These are phyloP conservation scores for Takakia lepidozioides DNA, from an alignment of 225 moss, liverwort and hornwort genomes.

Conservation along the genomic window DNA sequence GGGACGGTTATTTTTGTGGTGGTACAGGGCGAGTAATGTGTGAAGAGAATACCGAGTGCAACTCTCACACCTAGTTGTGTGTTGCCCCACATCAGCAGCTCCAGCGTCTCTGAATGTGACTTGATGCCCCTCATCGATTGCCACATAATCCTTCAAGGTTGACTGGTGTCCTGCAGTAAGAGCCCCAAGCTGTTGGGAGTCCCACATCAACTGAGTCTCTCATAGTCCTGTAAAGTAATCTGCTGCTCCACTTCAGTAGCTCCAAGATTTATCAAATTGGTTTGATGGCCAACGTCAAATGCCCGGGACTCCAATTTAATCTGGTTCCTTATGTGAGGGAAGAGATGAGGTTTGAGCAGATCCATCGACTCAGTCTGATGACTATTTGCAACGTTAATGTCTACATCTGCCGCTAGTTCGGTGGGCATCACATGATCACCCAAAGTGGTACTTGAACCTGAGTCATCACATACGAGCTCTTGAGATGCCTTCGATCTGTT, in stretches of 20 bases:
- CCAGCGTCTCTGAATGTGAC: conserved; percentile 5
- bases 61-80: conserved; percentile 13
- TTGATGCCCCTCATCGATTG: neutral
- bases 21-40: too few relatives aligned
- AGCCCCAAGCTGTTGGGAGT: neutral
- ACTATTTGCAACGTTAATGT: too few relatives aligned
- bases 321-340: conserved; percentile 3
- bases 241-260: conserved; percentile 5
- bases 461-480: too few relatives aligned
- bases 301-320: neutral
- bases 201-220: neutral
- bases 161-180: conserved; percentile 4
- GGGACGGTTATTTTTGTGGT: too few relatives aligned
- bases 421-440: too few relatives aligned
- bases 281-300: neutral
- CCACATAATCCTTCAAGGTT: neutral
- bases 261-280: neutral
- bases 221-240: neutral
- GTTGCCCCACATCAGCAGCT: conserved; percentile 10
- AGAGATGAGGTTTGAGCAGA: too few relatives aligned
- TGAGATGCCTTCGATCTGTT: too few relatives aligned
- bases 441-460: too few relatives aligned
- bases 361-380: too few relatives aligned
- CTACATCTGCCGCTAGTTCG: too few relatives aligned
- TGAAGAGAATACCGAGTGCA: too few relatives aligned